Percentiles rank a stretch among this genome's conserved stretches.
phyloP scores from a whole-genome alignment of 2,329 filamentous ascomycete genomes.

The Ceratocystis ficicola region DNA sequence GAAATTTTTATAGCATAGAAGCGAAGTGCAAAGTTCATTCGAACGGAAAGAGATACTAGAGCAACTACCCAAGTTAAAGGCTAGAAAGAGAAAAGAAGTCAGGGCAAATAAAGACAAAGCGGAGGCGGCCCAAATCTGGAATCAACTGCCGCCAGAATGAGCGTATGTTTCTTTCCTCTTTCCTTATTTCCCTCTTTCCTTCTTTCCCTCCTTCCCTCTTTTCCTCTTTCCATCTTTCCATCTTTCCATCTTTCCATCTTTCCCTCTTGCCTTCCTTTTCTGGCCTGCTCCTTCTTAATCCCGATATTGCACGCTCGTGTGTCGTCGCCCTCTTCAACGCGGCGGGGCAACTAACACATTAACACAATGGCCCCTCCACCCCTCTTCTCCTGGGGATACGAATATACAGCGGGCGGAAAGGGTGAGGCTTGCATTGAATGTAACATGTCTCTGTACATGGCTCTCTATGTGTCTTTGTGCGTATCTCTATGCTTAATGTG shows the following conservation, averaged over 20 bases:
- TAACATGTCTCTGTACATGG: not conserved
- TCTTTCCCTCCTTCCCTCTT: not conserved
- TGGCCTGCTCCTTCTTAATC: slow-evolving; percentile 7
- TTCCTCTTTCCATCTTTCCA: not conserved
- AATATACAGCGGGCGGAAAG: not conserved
- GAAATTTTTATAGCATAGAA: not conserved
- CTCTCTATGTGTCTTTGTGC: not conserved
- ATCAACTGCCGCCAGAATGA: not conserved
- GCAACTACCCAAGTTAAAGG: not conserved
- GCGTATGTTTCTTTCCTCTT: not conserved
- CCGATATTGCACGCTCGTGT: not conserved
- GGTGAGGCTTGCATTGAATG: not conserved
- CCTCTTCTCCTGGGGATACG: not conserved
- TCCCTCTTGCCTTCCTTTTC: not conserved
- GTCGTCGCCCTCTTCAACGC: not conserved
- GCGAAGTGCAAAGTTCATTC: not conserved
- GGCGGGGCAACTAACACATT: not conserved
- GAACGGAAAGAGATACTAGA: not conserved
- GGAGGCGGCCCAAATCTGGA: not conserved
- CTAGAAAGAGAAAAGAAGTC: not conserved
- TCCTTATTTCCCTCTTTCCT: no score
- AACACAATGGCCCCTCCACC: not conserved
- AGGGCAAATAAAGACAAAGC: not conserved
- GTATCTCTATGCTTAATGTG: not conserved
- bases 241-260: not conserved